Base-by-base conservation (phyloP, 192 early-diverging fungal genomes). In the Entomortierella beljakovae region DNA sequence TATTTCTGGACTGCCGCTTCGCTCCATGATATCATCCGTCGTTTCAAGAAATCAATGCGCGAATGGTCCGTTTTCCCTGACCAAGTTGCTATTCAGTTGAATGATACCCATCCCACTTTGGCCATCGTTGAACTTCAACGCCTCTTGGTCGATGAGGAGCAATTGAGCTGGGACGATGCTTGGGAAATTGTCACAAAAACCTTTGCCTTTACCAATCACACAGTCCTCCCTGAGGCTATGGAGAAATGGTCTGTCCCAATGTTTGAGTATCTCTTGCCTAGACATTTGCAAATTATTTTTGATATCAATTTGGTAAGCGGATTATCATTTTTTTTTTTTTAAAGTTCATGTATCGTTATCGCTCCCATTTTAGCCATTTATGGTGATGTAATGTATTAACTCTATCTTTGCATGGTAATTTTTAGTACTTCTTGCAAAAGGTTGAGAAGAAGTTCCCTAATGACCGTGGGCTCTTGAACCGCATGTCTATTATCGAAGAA, bases 121-220 rank as follows among this genome's bases (percentile, higher is more conserved):
- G 96, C 93, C 33, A 89, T 98, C 74, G 93, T 92, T 26, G 98
- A 99, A 86, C 82, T 99, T 55, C 92, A 95, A 85, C 90, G 98
- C 70, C 87, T 98, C 26, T 83, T 99, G 64, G 87, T 99, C 6
- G 98, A 99, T 83, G 89, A 94, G 34, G 96, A 98, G 81, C 65
- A 75, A 68, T 80, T 99, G 55, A 83, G 70, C 43, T 99, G 98
- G 98, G 98, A 98, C 82, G 90, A 91, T 61, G 96, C 98, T 28
- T 99, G 96, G 97, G 88, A 87, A n/a, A 93, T 94, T 62, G 90
- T 90, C 23, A 96, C 92, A 51, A 89, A 86, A 71, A 95, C 93
- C 1, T 98, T 97, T 87, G 97, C 95, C 22, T 98, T 97, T 81
- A 99, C 98, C 81, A 99, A 99, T 86, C 98, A 99, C 87, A 99